A percentile compares a stretch with the other conserved stretches of the same genome.
These are phyloP conservation scores for Xylariaceae sp. DNA, from an alignment of 2,329 filamentous ascomycete genomes.

Conservation along the genomic window DNA sequence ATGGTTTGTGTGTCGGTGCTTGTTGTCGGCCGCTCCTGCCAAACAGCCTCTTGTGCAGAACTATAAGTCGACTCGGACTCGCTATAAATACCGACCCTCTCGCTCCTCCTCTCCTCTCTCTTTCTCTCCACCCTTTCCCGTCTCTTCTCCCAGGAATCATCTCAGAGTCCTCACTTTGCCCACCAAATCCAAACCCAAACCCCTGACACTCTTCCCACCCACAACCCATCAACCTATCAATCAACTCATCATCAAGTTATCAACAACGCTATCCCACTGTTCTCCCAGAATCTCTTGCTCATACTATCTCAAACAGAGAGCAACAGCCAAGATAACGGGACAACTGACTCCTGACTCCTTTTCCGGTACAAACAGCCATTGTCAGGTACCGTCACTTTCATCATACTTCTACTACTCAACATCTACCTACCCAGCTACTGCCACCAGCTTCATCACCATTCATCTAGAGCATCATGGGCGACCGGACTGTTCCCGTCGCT, in stretches of 20 bases:
- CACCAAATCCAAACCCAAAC: too few relatives aligned
- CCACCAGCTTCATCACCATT: neutral
- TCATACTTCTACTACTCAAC: neutral
- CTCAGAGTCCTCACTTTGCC: too few relatives aligned
- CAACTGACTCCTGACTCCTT: neutral
- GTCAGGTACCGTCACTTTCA: neutral
- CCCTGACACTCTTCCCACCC: neutral
- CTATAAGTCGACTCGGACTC: too few relatives aligned
- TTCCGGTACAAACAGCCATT: neutral
- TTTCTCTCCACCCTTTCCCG: neutral
- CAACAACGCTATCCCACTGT: neutral
- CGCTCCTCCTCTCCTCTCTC: neutral
- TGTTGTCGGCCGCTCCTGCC: too few relatives aligned
- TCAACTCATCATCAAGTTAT: neutral
- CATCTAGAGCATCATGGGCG: slow-evolving; percentile 26
- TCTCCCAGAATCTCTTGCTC: neutral
- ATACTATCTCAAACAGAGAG: neutral
- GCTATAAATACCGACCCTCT: neutral
- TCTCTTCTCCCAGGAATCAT: too few relatives aligned
- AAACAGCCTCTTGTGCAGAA: too few relatives aligned
- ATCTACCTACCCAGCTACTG: neutral
- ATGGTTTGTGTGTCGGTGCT: too few relatives aligned
- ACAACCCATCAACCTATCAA: neutral
- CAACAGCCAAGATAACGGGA: neutral
- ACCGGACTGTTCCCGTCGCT: slow-evolving; percentile 24